Evolutionary conservation across 768 basidiomycete genomes (phyloP), one percentile per base, ranked within the genome.

Genomic region (Filobasidium floriforme): DNA sequence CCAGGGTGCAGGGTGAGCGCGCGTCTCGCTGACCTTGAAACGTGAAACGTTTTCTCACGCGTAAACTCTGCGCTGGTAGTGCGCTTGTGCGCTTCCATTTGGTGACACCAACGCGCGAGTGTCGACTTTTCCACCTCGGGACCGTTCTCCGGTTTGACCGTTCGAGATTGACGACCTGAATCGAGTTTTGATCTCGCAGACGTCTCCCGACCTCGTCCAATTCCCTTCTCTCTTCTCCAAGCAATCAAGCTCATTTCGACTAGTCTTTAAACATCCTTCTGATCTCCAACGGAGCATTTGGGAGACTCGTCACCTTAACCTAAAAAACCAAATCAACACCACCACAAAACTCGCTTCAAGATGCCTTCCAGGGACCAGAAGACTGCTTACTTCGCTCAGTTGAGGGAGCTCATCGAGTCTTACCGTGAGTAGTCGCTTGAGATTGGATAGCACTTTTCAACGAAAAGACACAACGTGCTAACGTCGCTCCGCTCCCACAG

Each of bases 311-410:
- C 63, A 19, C 57, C 59, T 57, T 68, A 63, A 69, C 72, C 32
- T 37, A 72, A 70, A 64, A 71, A 62, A n/a, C n/a, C n/a, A n/a
- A n/a, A n/a, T n/a, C 51, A 71, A 66, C 63, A 73, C 72, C 68
- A 70, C 66, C 59, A 44, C 70, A 49, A 14, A 49, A 49, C 46
- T 49, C 46, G 46, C 60, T 62, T 37, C 32, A 85, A 81, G 84
- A 97, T 97, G 93, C 93, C 93, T 85, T 84, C 87, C 81, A 87
- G 91, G 73, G 85, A 88, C 77, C 88, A 92, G 77, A 98, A 98
- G 82, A 88, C 87, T 69, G 61, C 85, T 19, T 98, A 97, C 85
- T 97, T 98, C 79, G 81, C 79, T 67, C 97, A 96, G 83, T 87
- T 98, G 81, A 90, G 88, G 84, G 88, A 90, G 76, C 88, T 98